These are phyloP conservation scores for Coelastrella sp. DNA, from an alignment of 139 green algal genomes.

Conservation along the genomic window DNA sequence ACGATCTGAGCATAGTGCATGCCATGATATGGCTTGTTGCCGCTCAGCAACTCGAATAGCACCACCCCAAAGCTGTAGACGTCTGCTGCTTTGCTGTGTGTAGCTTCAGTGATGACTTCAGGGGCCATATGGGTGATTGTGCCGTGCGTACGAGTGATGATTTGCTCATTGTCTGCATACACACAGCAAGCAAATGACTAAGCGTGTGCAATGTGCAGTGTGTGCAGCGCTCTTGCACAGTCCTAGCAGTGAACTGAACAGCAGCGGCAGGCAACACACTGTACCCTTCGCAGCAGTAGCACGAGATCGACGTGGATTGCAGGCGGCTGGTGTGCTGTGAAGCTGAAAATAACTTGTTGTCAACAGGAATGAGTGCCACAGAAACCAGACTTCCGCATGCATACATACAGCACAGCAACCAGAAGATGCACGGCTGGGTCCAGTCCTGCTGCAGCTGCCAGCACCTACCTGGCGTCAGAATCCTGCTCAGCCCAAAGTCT, in stretches of 20 bases:
- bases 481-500: constrained; percentile 47
- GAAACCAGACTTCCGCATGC: background rate
- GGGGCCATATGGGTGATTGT: constrained; percentile 53
- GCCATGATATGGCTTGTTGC: constrained; percentile 43
- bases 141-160: constrained; percentile 49
- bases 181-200: constrained; percentile 16
- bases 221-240: too few relatives aligned
- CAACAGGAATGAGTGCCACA: background rate
- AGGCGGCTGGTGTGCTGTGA: too few relatives aligned
- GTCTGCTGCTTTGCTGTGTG: constrained; percentile 44
- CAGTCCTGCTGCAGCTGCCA: background rate
- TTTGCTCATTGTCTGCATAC: constrained; percentile 35
- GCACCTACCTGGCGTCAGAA: constrained; percentile 18
- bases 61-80: constrained; percentile 50
- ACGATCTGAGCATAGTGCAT: constrained; percentile 54
- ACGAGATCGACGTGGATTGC: too few relatives aligned
- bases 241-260: too few relatives aligned
- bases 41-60: constrained; percentile 41
- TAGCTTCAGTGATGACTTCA: constrained; percentile 44
- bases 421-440: background rate
- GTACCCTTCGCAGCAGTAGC: too few relatives aligned
- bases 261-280: too few relatives aligned
- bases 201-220: too few relatives aligned
- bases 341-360: too few relatives aligned
- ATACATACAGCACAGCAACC: background rate